A percentile compares a stretch with the other conserved stretches of the same genome.
These are phyloP conservation scores for Aspergillus sp. DNA, from an alignment of 2,329 filamentous ascomycete genomes.

Conservation along the genomic window DNA sequence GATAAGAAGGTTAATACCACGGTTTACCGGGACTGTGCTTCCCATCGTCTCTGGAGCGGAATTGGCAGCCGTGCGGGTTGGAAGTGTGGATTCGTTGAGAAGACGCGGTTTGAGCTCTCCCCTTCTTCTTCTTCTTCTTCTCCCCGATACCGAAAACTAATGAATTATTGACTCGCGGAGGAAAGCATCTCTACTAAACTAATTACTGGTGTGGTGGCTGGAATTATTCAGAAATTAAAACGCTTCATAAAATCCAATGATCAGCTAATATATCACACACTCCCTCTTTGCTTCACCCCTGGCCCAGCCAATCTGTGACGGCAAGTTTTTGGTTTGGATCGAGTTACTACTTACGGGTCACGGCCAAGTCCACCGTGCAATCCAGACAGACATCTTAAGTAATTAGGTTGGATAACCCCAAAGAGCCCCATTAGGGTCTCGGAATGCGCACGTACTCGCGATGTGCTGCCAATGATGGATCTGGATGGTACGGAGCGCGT, in stretches of 20 bases:
- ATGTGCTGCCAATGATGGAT: slow-evolving; percentile 4
- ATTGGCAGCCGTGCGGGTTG: background rate
- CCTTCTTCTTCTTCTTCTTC: too few species aligned
- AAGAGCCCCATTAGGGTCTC: slow-evolving; percentile 9
- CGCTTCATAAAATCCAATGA: background rate
- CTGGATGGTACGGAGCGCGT: slow-evolving; percentile 1
- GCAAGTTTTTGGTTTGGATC: background rate
- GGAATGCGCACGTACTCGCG: slow-evolving; percentile 8
- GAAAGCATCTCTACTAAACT: too few species aligned
- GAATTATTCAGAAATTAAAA: background rate
- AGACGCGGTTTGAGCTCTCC: background rate
- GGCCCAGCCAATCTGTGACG: background rate
- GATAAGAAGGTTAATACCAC: background rate
- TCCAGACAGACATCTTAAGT: background rate
- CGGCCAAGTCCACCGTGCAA: background rate
- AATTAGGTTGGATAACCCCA: background rate
- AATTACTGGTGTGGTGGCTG: background rate
- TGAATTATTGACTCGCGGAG: too few species aligned
- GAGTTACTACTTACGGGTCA: background rate
- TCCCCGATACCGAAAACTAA: too few species aligned
- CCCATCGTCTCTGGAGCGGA: background rate
- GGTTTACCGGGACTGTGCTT: background rate
- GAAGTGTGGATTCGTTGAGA: background rate
- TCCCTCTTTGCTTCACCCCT: background rate
- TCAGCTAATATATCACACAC: background rate